A percentile compares a stretch with the other conserved stretches of the same genome.
Evolutionary conservation across 352 stramenopile species (phyloP).

Genomic region (Thraustotheca clavata): DNA sequence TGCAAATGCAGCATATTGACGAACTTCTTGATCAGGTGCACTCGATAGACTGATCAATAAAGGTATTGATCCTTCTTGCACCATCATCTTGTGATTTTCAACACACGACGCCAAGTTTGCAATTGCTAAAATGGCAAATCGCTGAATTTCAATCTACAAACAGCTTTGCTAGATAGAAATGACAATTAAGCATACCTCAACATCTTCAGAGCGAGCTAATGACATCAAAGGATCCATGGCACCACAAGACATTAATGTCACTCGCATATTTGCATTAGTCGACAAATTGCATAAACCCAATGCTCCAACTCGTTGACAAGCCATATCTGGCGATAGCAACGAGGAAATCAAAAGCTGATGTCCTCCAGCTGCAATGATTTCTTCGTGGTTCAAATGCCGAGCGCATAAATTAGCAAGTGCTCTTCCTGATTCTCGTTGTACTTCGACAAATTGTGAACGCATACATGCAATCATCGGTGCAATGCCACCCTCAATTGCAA

Average conservation of each 20-base stretch:
- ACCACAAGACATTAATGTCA: constrained; percentile 88
- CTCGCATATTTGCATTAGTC: constrained; percentile 85
- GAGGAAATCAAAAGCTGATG: constrained; percentile 95
- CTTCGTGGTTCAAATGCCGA: constrained; percentile 80
- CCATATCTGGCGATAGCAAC: constrained; percentile 90
- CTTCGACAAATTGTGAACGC: constrained; percentile 92
- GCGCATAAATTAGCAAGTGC: constrained; percentile 91
- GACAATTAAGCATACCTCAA: constrained; percentile 42
- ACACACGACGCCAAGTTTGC: constrained; percentile 92
- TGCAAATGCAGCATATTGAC: constrained; percentile 93
- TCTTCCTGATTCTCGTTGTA: constrained; percentile 86
- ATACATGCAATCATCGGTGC: constrained; percentile 90
- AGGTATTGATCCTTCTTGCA: constrained; percentile 90
- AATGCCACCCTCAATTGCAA: constrained; percentile 88
- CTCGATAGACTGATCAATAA: constrained; percentile 94
- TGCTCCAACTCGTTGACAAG: constrained; percentile 87
- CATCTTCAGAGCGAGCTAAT: constrained; percentile 88
- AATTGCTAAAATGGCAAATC: constrained; percentile 89
- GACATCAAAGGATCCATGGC: constrained; percentile 94
- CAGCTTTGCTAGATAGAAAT: neutral
- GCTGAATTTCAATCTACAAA: constrained; percentile 85
- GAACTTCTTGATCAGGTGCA: constrained; percentile 89
- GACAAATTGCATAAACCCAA: constrained; percentile 94
- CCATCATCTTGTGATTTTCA: constrained; percentile 90
- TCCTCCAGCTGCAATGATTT: constrained; percentile 86